A percentile compares a stretch with the other conserved stretches of the same genome.
phyloP scores from a whole-genome alignment of 2,329 filamentous ascomycete species.

The Calonectria multiphialidica region DNA sequence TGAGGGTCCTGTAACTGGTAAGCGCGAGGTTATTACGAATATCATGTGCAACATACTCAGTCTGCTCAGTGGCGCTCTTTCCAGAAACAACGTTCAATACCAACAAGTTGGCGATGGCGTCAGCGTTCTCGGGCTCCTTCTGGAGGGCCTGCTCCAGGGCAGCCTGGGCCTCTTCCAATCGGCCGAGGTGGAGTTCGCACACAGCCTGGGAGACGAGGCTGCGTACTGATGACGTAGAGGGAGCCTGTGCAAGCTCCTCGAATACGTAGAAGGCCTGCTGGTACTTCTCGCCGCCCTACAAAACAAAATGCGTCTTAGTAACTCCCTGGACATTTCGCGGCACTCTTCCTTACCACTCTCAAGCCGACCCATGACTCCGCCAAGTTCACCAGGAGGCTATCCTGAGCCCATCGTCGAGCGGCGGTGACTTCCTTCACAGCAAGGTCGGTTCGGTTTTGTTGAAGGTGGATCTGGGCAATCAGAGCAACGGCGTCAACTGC shows the following conservation, averaged over 20 bases:
- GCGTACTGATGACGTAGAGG: constrained; percentile 80
- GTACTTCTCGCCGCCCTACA: constrained; percentile 91
- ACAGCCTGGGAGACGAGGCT: constrained; percentile 90
- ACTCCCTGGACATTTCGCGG: not conserved
- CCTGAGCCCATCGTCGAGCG: constrained; percentile 94
- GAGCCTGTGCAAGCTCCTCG: constrained; percentile 92
- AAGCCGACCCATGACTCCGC: constrained; percentile 96
- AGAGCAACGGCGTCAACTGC: constrained; percentile 82
- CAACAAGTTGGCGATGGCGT: constrained; percentile 85
- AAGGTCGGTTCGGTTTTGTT: constrained; percentile 91
- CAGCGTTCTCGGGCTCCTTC: constrained; percentile 77
- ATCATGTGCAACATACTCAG: constrained; percentile 63
- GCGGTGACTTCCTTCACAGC: constrained; percentile 89
- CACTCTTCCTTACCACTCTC: constrained; percentile 71
- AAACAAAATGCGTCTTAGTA: constrained; percentile 41
- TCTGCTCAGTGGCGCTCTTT: constrained; percentile 74
- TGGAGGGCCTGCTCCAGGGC: constrained; percentile 85
- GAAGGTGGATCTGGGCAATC: constrained; percentile 91
- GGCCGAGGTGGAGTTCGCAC: constrained; percentile 89
- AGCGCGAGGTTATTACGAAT: constrained; percentile 30
- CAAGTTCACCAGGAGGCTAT: constrained; percentile 91
- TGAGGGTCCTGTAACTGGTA: constrained; percentile 61
- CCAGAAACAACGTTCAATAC: constrained; percentile 84
- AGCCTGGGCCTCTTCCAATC: constrained; percentile 88
- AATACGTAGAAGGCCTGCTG: constrained; percentile 98